Conservation (phyloP, 305 asterid species). For the Plantago rigida region DNA sequence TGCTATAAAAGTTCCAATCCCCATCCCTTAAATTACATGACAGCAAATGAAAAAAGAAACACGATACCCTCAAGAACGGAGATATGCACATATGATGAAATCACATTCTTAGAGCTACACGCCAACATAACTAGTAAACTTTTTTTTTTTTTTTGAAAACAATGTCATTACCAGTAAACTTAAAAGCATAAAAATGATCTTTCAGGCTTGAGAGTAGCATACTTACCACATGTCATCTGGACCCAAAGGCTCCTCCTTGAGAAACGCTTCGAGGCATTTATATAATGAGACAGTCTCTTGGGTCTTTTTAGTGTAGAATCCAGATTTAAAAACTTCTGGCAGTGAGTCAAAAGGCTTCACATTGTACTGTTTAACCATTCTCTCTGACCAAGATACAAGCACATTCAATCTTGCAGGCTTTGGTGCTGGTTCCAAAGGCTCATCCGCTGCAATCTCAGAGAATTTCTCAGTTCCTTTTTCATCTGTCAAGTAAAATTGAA, state of each 20-base stretch:
- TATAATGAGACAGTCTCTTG: constrained; percentile 75
- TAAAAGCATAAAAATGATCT: constrained; percentile 13
- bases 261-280: constrained; percentile 89
- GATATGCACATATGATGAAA: neutral
- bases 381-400: constrained; percentile 68
- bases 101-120: constrained; percentile 1
- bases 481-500: constrained; percentile 58
- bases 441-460: constrained; percentile 47
- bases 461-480: constrained; percentile 48
- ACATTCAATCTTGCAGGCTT: constrained; percentile 46
- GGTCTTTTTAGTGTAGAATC: constrained; percentile 53
- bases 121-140: constrained; percentile 20
- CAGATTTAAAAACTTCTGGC: constrained; percentile 70
- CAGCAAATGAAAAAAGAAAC: too few relatives aligned
- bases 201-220: constrained; percentile 22
- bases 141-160: too few relatives aligned
- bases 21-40: too few relatives aligned
- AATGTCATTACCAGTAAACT: constrained; percentile 15
- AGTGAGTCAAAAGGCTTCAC: constrained; percentile 45
- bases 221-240: constrained; percentile 99
- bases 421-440: constrained; percentile 39
- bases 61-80: neutral
- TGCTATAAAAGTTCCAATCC: too few relatives aligned
- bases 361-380: constrained; percentile 41
- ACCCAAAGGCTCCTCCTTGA: constrained; percentile 96